A percentile compares a stretch with the other conserved stretches of the same genome.
These are phyloP conservation scores for Peniophora sp. DNA, from an alignment of 1,284 basidiomycete species.

Conservation along the genomic window DNA sequence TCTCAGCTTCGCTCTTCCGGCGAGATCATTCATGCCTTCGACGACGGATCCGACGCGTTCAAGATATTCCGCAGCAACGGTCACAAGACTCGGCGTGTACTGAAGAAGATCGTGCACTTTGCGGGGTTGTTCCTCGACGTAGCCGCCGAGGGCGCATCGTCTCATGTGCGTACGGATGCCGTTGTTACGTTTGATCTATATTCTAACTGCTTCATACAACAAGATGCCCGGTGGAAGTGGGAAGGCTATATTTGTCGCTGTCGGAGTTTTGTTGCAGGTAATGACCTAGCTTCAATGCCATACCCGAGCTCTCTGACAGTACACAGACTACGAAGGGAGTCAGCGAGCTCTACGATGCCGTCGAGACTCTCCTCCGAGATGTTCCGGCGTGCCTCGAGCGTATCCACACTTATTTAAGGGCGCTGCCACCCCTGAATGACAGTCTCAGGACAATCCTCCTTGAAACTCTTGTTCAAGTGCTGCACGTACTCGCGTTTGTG, in stretches of 20 bases:
- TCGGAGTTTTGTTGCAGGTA: background rate
- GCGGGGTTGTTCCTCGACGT: background rate
- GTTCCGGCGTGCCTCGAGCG: background rate
- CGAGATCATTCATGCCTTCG: background rate
- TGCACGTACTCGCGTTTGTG: background rate
- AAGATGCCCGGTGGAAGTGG: background rate
- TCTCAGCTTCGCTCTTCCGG: background rate
- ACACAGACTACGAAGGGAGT: background rate
- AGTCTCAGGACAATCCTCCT: background rate
- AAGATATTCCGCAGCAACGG: background rate
- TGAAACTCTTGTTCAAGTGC: background rate
- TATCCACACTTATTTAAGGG: background rate
- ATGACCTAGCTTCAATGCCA: background rate
- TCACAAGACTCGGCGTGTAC: background rate
- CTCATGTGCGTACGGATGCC: background rate
- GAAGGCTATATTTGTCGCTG: background rate
- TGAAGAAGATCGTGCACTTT: background rate
- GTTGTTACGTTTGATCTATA: background rate
- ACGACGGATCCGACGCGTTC: background rate
- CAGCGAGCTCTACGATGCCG: background rate
- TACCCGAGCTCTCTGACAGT: background rate
- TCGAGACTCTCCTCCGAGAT: background rate
- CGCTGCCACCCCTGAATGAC: background rate
- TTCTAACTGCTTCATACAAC: background rate
- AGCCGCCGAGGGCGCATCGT: background rate